A percentile compares a stretch with the other conserved stretches of the same genome.
phyloP scores from a whole-genome alignment of 208 protist species.

The Crithidia mellificae region DNA sequence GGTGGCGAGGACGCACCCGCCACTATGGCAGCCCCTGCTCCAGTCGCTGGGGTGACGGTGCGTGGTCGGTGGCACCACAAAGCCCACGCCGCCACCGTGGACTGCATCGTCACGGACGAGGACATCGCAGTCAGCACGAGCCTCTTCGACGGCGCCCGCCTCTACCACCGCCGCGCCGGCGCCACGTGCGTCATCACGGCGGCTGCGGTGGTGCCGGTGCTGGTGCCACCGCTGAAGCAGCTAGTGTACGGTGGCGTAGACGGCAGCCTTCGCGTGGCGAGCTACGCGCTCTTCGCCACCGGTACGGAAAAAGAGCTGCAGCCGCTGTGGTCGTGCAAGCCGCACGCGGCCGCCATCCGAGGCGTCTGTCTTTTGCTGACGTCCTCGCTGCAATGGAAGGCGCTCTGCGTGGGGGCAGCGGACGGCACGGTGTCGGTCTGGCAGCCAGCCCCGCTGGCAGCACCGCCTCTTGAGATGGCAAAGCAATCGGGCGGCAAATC shows the following conservation, averaged over 20 bases:
- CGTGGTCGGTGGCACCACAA: conserved; percentile 56
- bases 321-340: conserved; percentile 22
- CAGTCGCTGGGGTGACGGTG: conserved; percentile 9
- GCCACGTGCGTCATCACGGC: conserved; percentile 31
- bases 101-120: conserved; percentile 57
- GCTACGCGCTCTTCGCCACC: conserved; percentile 59
- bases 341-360: conserved; percentile 29
- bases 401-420: conserved; percentile 26
- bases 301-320: conserved; percentile 29
- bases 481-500: background rate
- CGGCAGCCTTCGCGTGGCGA: conserved; percentile 51
- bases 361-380: conserved; percentile 30
- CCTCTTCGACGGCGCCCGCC: conserved; percentile 53
- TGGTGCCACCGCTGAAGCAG: conserved; percentile 59
- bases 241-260: conserved; percentile 60
- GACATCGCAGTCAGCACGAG: conserved; percentile 67
- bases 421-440: conserved; percentile 35
- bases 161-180: conserved; percentile 45
- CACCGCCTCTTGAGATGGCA: background rate
- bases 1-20: too few species aligned
- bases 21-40: background rate
- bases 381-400: conserved; percentile 13
- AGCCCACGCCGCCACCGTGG: conserved; percentile 51
- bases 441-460: background rate
- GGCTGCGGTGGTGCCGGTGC: conserved; percentile 27